These are phyloP conservation scores for Rhodotorula kratochvilovae DNA, from an alignment of 768 basidiomycete species.

Conservation along the genomic window DNA sequence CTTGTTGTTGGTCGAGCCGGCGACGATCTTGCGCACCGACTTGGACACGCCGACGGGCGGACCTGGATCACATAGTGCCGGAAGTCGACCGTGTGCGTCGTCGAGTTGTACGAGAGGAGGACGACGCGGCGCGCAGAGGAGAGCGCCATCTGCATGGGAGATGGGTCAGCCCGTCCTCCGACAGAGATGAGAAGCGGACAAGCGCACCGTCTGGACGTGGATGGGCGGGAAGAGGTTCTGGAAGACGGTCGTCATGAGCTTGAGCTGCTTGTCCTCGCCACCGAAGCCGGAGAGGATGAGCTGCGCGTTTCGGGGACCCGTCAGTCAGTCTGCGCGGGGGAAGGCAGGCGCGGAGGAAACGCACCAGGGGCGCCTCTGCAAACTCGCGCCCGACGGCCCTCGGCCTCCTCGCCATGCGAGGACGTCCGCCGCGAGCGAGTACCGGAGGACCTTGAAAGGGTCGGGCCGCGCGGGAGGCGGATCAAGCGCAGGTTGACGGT, in stretches of 20 bases:
- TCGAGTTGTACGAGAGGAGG: slow-evolving; percentile 82
- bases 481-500: slow-evolving; percentile 66
- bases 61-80: slow-evolving; percentile 94
- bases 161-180: not conserved
- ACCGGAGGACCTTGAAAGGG: slow-evolving; percentile 89
- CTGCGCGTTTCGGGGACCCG: slow-evolving; percentile 51
- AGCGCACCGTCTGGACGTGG: slow-evolving; percentile 50
- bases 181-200: not conserved
- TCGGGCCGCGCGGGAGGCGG: slow-evolving; percentile 82
- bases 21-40: slow-evolving; percentile 80
- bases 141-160: slow-evolving; percentile 57
- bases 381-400: slow-evolving; percentile 83
- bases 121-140: slow-evolving; percentile 91
- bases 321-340: not conserved
- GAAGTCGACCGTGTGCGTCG: slow-evolving; percentile 79
- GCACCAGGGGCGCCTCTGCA: slow-evolving; percentile 81
- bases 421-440: slow-evolving; percentile 83
- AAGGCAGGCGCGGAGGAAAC: slow-evolving; percentile 41
- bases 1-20: slow-evolving; percentile 52
- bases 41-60: slow-evolving; percentile 89
- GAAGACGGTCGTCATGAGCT: slow-evolving; percentile 90
- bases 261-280: slow-evolving; percentile 72
- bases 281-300: slow-evolving; percentile 80
- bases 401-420: slow-evolving; percentile 61
- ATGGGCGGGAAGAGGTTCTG: slow-evolving; percentile 95